Evolutionary conservation across 306 rosid species (phyloP), one percentile per base, ranked within the genome.

Genomic region (Glycine latifolia): DNA sequence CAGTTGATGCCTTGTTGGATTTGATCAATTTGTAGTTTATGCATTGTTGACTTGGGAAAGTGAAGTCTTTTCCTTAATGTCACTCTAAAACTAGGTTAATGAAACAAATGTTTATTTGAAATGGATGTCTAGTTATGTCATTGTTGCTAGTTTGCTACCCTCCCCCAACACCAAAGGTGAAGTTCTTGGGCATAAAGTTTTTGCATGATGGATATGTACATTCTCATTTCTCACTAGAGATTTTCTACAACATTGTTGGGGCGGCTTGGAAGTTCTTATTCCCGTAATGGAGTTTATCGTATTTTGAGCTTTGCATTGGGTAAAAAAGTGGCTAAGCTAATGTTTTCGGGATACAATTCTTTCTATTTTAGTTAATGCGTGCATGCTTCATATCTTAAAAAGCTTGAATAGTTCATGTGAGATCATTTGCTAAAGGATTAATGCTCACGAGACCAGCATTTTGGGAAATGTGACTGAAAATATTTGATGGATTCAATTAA

Each of bases 1-100:
- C 80, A 71, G 81, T 81, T 74, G 84, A 84, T 55, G 15, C 37
- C 79, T 62, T 62, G 43, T 43, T 16, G 75, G 77, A 76, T 78
- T 60, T 81, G 82, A 48, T 84, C 82, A 47, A 76, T 75, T 52
- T 84, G 80, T 81, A 68, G 75, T 60, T 76, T 73, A 78, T 78
- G 77, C 71, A 56, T 65, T 80, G 85, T 13, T 72, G 78, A 83
- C 58, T 58, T 72, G 68, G 75, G 78, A 83, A 83, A 62, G 82
- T 80, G 59, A 79, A 75, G 31, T 59, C 52, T 80, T 83, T 83
- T 80, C 81, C 75, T 74, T 14, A 46, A 59, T 66, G 80, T 80
- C 75, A 76, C 11, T 76, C 17, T 75, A 53, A 75, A 83, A 83
- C 79, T 73, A 55, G 77, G 71, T 55, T 75, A 63, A 62, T 83